A percentile compares a stretch with the other conserved stretches of the same genome.
Conservation (phyloP, 495 filamentous ascomycete species). For the Penicillium angulare region DNA sequence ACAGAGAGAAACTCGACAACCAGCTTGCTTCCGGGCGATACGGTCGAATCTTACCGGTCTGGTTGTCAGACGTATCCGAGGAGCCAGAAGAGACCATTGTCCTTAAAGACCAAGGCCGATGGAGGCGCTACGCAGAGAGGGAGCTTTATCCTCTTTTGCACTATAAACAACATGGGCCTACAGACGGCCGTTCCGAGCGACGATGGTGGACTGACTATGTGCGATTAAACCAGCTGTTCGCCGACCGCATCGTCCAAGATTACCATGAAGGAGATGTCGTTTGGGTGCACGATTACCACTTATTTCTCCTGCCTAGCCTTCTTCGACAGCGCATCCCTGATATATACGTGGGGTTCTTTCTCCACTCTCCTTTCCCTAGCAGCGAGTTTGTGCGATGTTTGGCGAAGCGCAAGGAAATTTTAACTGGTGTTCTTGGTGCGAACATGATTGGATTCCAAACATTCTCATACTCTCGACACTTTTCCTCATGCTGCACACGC, state of each 20-base stretch:
- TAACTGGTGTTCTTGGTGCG: conserved; percentile 82
- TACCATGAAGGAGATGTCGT: conserved; percentile 91
- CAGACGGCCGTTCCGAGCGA: conserved; percentile 76
- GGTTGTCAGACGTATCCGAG: conserved; percentile 72
- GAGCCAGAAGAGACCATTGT: conserved; percentile 59
- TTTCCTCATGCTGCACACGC: conserved; percentile 85
- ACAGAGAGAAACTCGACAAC: conserved; percentile 65
- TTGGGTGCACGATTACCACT: conserved; percentile 88
- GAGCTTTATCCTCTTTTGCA: conserved; percentile 88
- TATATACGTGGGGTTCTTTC: conserved; percentile 86
- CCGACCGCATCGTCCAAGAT: conserved; percentile 75
- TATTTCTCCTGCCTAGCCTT: conserved; percentile 81
- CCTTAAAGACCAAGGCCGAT: conserved; percentile 75
- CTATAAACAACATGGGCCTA: conserved; percentile 87
- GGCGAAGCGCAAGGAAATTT: conserved; percentile 78
- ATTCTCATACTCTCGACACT: conserved; percentile 88
- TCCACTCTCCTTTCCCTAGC: conserved; percentile 91
- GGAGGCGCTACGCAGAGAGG: conserved; percentile 85
- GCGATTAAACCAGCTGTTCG: conserved; percentile 82
- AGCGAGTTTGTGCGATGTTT: conserved; percentile 89
- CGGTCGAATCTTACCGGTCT: conserved; percentile 75
- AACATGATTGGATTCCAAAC: conserved; percentile 94
- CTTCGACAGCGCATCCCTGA: conserved; percentile 77
- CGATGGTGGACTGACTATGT: conserved; percentile 87
- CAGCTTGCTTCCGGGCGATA: conserved; percentile 66